Evolutionary conservation across 2,329 filamentous ascomycete species (phyloP).

Genomic region (Colletotrichum zoysiae): DNA sequence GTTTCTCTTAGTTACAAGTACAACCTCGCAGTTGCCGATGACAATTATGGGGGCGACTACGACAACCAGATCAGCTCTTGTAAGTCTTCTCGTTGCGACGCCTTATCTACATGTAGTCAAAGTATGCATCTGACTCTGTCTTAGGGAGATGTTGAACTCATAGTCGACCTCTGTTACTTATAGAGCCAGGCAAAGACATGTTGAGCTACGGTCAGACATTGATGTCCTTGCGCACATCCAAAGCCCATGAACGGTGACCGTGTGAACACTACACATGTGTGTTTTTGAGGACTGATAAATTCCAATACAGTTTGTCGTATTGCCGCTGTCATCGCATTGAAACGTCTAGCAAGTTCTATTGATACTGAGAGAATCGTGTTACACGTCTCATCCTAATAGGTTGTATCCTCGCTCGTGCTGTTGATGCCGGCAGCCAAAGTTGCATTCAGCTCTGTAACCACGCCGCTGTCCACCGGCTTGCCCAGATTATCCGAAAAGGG

Average conservation of each 20-base stretch:
- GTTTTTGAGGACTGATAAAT: not conserved
- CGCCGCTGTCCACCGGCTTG: slow-evolving; percentile 33
- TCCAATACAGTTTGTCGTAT: rapidly evolving
- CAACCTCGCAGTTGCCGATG: slow-evolving; percentile 17
- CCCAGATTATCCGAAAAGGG: slow-evolving; percentile 36
- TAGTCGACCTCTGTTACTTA: not conserved
- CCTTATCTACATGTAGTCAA: no score
- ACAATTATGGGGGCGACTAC: slow-evolving; percentile 29
- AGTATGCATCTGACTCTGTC: not conserved
- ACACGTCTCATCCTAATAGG: slow-evolving; percentile 17
- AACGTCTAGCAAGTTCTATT: not conserved
- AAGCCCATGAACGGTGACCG: not conserved
- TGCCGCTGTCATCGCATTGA: not conserved
- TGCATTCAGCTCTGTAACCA: slow-evolving; percentile 38
- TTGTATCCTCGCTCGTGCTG: slow-evolving; percentile 34
- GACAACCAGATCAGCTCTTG: slow-evolving; percentile 39
- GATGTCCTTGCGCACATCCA: no score
- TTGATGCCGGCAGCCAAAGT: slow-evolving; percentile 36
- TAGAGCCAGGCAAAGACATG: not conserved
- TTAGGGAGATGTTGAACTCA: slow-evolving; percentile 34
- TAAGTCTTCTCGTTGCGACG: not conserved
- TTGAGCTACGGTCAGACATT: not conserved
- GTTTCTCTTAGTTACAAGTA: slow-evolving; percentile 31
- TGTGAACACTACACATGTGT: not conserved
- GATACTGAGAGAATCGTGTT: slow-evolving; percentile 14